Evolutionary conservation across 2,329 filamentous ascomycete genomes (phyloP).

Genomic region (Aspergillus ochraceus): DNA sequence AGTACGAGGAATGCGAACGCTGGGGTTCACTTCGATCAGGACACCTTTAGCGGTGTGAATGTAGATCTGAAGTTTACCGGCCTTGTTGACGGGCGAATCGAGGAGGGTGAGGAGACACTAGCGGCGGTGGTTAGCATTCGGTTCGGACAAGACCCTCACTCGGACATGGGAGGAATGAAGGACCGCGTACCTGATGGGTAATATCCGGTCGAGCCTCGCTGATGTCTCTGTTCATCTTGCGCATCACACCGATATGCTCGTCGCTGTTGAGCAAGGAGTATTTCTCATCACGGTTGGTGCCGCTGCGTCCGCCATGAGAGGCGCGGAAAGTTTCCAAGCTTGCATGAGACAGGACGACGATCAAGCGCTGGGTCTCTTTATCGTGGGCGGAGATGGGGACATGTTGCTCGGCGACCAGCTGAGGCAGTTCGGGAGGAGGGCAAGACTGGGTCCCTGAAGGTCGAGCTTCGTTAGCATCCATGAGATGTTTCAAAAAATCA

Average conservation of each 20-base stretch:
- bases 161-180: slow-evolving; percentile 5
- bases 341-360: slow-evolving; percentile 95
- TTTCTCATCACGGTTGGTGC: slow-evolving; percentile 79
- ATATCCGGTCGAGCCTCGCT: slow-evolving; percentile 97
- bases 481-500: neutral
- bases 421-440: slow-evolving; percentile 84
- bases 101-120: slow-evolving; percentile 96
- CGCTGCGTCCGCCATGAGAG: slow-evolving; percentile 66
- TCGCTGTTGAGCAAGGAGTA: slow-evolving; percentile 98
- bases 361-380: slow-evolving; percentile 86
- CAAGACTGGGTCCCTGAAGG: slow-evolving; percentile 84
- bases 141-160: slow-evolving; percentile 1
- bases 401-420: slow-evolving; percentile 91
- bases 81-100: slow-evolving; percentile 98
- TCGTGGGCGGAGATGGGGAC: slow-evolving; percentile 79
- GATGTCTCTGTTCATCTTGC: slow-evolving; percentile 98
- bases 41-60: slow-evolving; percentile 98
- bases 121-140: slow-evolving; percentile 6
- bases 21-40: slow-evolving; percentile 96
- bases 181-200: slow-evolving; percentile 83
- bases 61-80: slow-evolving; percentile 95
- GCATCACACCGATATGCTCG: slow-evolving; percentile 98
- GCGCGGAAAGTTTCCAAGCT: slow-evolving; percentile 98
- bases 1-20: slow-evolving; percentile 93
- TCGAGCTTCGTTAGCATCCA: slow-evolving; percentile 29